Evolutionary conservation across 2,329 filamentous ascomycete species (phyloP).

Genomic region (Xylaria sp.): DNA sequence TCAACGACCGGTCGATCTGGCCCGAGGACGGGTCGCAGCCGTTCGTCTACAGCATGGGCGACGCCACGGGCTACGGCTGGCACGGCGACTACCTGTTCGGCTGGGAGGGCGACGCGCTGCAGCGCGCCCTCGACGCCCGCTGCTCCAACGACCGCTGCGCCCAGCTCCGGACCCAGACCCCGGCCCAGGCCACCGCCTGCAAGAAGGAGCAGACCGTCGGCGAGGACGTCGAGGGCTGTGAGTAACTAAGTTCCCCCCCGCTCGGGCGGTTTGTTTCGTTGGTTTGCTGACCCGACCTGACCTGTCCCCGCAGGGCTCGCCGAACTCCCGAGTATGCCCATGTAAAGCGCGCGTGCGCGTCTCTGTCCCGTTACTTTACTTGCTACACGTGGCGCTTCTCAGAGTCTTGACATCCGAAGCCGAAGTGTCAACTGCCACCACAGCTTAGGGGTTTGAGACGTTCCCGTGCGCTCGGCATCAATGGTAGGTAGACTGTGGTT

Average conservation of each 20-base stretch:
- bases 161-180: constrained; percentile 27
- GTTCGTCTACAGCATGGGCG: constrained; percentile 31
- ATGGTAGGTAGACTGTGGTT: too few relatives aligned
- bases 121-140: constrained; percentile 33
- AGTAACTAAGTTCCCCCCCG: constrained; percentile 3
- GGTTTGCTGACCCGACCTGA: constrained; percentile 6
- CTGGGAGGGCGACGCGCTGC: constrained; percentile 40
- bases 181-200: constrained; percentile 29
- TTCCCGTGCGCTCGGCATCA: too few relatives aligned
- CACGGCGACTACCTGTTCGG: constrained; percentile 42
- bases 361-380: too few relatives aligned
- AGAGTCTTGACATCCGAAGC: too few relatives aligned
- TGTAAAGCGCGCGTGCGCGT: too few relatives aligned
- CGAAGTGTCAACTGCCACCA: too few relatives aligned
- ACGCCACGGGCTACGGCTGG: constrained; percentile 37
- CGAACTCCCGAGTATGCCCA: constrained; percentile 18
- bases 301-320: constrained; percentile 15
- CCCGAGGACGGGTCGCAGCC: constrained; percentile 34
- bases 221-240: constrained; percentile 28
- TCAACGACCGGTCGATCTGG: constrained; percentile 35
- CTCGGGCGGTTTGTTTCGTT: background rate
- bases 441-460: too few relatives aligned
- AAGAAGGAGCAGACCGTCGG: constrained; percentile 28
- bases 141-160: constrained; percentile 36
- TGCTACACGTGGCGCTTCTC: too few relatives aligned